Base-by-base conservation (phyloP, 192 early-diverging fungal genomes). In the Coemansia furcata region DNA sequence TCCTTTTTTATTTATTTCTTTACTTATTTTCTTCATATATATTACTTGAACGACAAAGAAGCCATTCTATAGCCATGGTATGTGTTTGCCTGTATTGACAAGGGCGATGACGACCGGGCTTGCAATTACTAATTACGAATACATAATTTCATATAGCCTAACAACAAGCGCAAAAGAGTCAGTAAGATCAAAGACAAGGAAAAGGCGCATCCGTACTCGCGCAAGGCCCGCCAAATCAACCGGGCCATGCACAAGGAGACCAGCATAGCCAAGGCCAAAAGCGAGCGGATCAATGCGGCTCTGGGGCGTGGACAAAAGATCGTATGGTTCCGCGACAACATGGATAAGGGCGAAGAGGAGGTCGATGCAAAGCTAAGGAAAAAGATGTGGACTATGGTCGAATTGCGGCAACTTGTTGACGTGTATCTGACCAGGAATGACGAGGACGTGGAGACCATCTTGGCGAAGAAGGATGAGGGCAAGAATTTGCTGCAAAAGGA, bases 161-260 rank as follows among this genome's bases (percentile, higher is more conserved):
- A 87, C 83, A 87, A 87, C 71, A 84, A 84, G 44, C 82, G 78
- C 42, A 80, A 81, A 60, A 75, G 80, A 43, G 58, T 85, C 8
- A 72, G 69, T 42, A 85, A 84, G 44, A 85, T 88, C 67, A 85
- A 87, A 74, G 84, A 80, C 52, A 70, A 72, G 29, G 88, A 88
- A 40, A 87, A 85, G 71, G 89, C 90, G n/a, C 90, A 92, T 61
- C 90, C 90, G 12, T 88, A 88, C 65, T 92, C 90, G 55, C 82
- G 90, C 33, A 92, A 92, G 60, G 90, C 90, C 3, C 74, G 60
- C 6, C 90, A 92, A 67, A 80, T 89, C 67, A 85, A 84, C 23
- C 76, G 90, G 49, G 87, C 88, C 5, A 78, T 87, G 72, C 71
- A 85, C 50, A 82, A 85, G 23, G 86, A 86, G 40, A 75, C 83